A percentile compares a stretch with the other conserved stretches of the same genome.
These are phyloP conservation scores for Cicer judaicum DNA, from an alignment of 306 rosid species.

Conservation along the genomic window DNA sequence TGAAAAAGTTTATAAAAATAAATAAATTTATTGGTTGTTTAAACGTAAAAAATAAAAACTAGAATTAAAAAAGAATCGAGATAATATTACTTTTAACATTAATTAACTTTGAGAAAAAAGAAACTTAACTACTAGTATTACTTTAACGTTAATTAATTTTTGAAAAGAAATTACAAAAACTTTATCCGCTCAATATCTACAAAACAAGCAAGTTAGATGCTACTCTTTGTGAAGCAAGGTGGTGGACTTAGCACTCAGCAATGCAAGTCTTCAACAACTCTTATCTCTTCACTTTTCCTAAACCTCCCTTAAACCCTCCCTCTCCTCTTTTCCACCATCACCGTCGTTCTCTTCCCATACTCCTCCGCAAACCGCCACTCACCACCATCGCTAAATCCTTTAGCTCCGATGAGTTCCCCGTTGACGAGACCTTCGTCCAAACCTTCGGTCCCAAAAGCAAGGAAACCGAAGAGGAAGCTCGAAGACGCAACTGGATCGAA, in stretches of 20 bases:
- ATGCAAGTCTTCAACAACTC: slow-evolving; percentile 77
- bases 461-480: slow-evolving; percentile 91
- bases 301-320: slow-evolving; percentile 66
- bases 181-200: slow-evolving; percentile 10
- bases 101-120: too few relatives aligned
- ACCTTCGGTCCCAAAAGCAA: slow-evolving; percentile 64
- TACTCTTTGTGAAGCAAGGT: slow-evolving; percentile 6
- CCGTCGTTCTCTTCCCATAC: slow-evolving; percentile 22
- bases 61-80: too few relatives aligned
- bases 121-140: too few relatives aligned
- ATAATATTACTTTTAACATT: too few relatives aligned
- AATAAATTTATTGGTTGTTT: too few relatives aligned
- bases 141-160: too few relatives aligned
- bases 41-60: too few relatives aligned
- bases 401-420: slow-evolving; percentile 94
- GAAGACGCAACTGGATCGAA: slow-evolving; percentile 83
- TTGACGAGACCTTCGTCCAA: slow-evolving; percentile 74
- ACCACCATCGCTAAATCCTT: slow-evolving; percentile 49
- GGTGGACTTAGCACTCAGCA: background rate
- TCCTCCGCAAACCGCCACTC: slow-evolving; percentile 6
- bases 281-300: slow-evolving; percentile 66
- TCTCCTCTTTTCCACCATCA: slow-evolving; percentile 29
- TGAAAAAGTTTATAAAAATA: too few relatives aligned
- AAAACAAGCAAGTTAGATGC: background rate
- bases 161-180: too few relatives aligned